phyloP scores from a whole-genome alignment of 495 filamentous ascomycete species.

The Lophiostoma macrostomum region DNA sequence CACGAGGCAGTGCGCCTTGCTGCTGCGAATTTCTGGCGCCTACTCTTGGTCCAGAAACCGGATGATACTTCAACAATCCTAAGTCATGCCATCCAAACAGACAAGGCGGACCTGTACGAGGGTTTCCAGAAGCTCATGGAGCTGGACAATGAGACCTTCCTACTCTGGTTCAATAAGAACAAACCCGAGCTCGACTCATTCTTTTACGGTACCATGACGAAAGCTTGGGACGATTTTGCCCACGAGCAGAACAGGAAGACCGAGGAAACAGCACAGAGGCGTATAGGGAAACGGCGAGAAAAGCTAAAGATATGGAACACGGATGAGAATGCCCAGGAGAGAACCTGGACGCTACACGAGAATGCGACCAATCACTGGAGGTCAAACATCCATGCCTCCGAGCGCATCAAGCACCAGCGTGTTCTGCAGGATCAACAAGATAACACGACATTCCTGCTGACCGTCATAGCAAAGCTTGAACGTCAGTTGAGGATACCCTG shows the following conservation, averaged over 20 bases:
- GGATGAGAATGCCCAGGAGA: constrained; percentile 64
- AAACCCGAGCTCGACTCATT: constrained; percentile 74
- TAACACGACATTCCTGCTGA: constrained; percentile 67
- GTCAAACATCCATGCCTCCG: constrained; percentile 87
- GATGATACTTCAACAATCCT: constrained; percentile 73
- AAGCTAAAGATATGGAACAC: constrained; percentile 73
- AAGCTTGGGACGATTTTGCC: constrained; percentile 82
- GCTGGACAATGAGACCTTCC: constrained; percentile 80
- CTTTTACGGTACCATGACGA: constrained; percentile 75
- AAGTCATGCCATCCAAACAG: constrained; percentile 59
- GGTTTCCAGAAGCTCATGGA: constrained; percentile 83
- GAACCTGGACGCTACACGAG: constrained; percentile 72
- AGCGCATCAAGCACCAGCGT: constrained; percentile 86
- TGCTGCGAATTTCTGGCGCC: constrained; percentile 81
- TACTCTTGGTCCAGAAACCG: constrained; percentile 89
- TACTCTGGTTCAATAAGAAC: constrained; percentile 83
- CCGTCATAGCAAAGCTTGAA: constrained; percentile 70
- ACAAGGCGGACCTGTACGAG: constrained; percentile 68
- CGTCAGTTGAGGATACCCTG: constrained; percentile 70
- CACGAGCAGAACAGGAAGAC: constrained; percentile 71
- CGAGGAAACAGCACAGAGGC: constrained; percentile 63
- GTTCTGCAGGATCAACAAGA: constrained; percentile 89
- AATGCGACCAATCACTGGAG: constrained; percentile 84
- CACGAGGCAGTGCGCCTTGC: constrained; percentile 64
- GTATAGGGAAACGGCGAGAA: constrained; percentile 73